Conservation (phyloP, 306 rosid species). For the Gastrolobium bilobum region DNA sequence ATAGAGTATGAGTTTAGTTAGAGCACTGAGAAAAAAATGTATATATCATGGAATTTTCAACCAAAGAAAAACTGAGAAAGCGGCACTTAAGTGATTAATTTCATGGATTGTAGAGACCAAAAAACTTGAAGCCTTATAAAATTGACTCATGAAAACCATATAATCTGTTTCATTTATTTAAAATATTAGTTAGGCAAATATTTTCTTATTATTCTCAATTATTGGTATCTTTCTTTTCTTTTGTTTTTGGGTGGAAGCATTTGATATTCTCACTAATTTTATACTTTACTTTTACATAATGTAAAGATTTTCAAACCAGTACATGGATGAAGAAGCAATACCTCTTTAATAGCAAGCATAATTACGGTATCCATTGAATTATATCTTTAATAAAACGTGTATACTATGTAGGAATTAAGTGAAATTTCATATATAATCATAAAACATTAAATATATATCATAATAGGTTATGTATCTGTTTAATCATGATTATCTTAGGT, state of each 20-base stretch:
- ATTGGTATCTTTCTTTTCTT: neutral
- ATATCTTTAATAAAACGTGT: too few relatives aligned
- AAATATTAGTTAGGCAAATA: neutral
- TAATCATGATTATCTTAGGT: too few relatives aligned
- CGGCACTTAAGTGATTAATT: slow-evolving; percentile 3
- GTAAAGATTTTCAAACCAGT: neutral
- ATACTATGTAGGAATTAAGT: too few relatives aligned
- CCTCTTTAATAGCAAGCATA: too few relatives aligned
- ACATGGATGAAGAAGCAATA: neutral
- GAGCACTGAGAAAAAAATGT: slow-evolving; percentile 8
- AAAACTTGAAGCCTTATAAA: slow-evolving; percentile 3
- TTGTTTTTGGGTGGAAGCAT: neutral
- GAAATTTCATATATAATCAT: too few relatives aligned
- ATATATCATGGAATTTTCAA: neutral
- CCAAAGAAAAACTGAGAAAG: slow-evolving; percentile 17
- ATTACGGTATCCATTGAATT: too few relatives aligned
- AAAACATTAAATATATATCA: too few relatives aligned
- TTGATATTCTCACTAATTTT: slow-evolving; percentile 16
- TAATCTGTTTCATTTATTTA: slow-evolving; percentile 15
- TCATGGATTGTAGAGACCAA: slow-evolving; percentile 16
- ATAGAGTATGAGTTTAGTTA: slow-evolving; percentile 58
- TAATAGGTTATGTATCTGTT: too few relatives aligned
- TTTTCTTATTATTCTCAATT: neutral
- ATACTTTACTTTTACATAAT: neutral
- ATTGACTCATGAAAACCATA: slow-evolving; percentile 3